phyloP scores from a whole-genome alignment of 1,284 basidiomycete genomes.

The Wallemia ichthyophaga region DNA sequence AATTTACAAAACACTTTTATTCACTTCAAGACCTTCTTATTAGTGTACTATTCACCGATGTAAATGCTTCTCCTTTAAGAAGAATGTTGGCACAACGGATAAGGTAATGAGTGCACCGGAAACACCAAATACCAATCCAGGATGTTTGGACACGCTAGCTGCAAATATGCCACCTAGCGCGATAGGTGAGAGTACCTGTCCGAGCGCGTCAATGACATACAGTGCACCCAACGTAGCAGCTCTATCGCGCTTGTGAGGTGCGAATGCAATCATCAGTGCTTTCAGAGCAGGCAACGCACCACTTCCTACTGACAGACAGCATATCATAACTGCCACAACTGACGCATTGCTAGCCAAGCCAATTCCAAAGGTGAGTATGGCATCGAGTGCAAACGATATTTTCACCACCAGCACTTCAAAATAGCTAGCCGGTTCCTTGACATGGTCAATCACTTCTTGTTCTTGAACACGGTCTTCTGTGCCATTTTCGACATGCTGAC shows the following conservation, averaged over 20 bases:
- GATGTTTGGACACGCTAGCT: neutral
- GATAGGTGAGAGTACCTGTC: neutral
- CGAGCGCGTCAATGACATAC: neutral
- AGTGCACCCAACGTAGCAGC: neutral
- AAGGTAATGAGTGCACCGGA: neutral
- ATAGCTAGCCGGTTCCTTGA: neutral
- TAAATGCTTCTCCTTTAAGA: neutral
- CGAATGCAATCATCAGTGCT: neutral
- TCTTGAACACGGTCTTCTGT: neutral
- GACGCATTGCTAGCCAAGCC: neutral
- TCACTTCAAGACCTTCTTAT: neutral
- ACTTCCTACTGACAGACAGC: neutral
- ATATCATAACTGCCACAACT: neutral
- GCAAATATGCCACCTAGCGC: neutral
- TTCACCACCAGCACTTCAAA: neutral
- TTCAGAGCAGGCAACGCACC: neutral
- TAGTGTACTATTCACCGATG: neutral
- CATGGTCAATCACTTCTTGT: neutral
- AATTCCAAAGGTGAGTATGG: neutral
- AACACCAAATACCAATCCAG: neutral
- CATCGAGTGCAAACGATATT: neutral
- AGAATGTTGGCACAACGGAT: neutral
- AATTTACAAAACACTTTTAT: neutral
- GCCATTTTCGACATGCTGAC: neutral
- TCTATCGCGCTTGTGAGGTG: neutral